Conservation (phyloP, 139 green algal species). For the Closterium sp. region DNA sequence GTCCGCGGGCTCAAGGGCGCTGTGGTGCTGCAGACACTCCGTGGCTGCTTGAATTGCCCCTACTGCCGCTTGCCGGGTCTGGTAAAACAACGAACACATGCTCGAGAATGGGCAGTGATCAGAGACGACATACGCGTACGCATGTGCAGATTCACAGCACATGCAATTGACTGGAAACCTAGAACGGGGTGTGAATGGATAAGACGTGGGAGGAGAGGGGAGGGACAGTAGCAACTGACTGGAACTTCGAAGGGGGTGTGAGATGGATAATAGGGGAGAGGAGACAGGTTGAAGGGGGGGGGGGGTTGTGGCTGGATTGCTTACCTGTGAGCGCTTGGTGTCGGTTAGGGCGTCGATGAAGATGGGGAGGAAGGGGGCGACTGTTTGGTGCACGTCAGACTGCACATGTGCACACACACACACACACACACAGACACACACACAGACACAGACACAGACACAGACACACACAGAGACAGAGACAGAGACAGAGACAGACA, state of each 20-base stretch:
- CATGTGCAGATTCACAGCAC: neutral
- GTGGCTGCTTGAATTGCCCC: neutral
- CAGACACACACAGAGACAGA: conserved; percentile 3
- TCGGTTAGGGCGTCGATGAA: neutral
- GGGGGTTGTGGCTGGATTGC: neutral
- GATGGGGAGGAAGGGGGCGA: neutral
- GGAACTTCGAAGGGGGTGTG: no score
- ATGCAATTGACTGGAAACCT: neutral
- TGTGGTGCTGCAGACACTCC: neutral
- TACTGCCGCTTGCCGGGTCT: neutral
- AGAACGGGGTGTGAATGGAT: neutral
- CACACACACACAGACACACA: neutral
- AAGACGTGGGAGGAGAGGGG: neutral
- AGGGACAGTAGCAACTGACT: no score
- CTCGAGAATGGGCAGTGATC: neutral
- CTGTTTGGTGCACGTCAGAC: neutral
- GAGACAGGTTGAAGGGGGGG: neutral
- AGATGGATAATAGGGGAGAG: neutral
- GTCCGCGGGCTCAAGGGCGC: neutral
- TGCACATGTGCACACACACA: neutral
- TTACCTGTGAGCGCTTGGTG: neutral
- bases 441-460: neutral
- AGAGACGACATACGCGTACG: neutral
- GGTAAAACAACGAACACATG: neutral
- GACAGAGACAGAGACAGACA: no score